These are phyloP conservation scores for Neoascochyta sp. DNA, from an alignment of 2,329 filamentous ascomycete genomes.

Conservation along the genomic window DNA sequence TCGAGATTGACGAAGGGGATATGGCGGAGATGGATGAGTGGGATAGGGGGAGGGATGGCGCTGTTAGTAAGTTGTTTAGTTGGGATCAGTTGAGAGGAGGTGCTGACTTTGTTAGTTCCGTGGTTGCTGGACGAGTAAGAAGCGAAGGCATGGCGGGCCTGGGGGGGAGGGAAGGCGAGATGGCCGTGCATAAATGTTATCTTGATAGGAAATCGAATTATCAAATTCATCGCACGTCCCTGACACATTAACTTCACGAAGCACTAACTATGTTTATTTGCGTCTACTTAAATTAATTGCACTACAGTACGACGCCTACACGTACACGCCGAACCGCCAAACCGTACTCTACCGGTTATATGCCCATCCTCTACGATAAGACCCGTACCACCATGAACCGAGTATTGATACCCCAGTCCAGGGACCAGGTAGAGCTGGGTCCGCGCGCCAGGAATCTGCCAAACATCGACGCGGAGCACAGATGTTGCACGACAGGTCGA, in stretches of 20 bases:
- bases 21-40: constrained; percentile 16
- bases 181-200: too few species aligned
- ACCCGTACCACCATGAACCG: constrained; percentile 1
- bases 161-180: too few species aligned
- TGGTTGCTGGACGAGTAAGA: too few species aligned
- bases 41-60: constrained; percentile 11
- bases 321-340: constrained; percentile 4
- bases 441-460: constrained; percentile 2
- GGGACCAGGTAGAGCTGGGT: constrained; percentile 4
- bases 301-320: constrained; percentile 3
- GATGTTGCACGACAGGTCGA: constrained; percentile 3
- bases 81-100: neutral
- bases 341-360: constrained; percentile 4
- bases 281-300: constrained; percentile 2
- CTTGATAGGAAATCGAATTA: too few species aligned
- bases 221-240: too few species aligned
- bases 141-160: too few species aligned
- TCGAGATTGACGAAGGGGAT: constrained; percentile 13
- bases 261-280: neutral
- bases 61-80: constrained; percentile 4
- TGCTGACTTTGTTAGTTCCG: constrained; percentile 1
- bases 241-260: neutral
- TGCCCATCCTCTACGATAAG: constrained; percentile 4
- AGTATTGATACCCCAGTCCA: constrained; percentile 4
- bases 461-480: constrained; percentile 2